phyloP scores from a whole-genome alignment of 2,329 filamentous ascomycete species.

The Cadophora sp. region DNA sequence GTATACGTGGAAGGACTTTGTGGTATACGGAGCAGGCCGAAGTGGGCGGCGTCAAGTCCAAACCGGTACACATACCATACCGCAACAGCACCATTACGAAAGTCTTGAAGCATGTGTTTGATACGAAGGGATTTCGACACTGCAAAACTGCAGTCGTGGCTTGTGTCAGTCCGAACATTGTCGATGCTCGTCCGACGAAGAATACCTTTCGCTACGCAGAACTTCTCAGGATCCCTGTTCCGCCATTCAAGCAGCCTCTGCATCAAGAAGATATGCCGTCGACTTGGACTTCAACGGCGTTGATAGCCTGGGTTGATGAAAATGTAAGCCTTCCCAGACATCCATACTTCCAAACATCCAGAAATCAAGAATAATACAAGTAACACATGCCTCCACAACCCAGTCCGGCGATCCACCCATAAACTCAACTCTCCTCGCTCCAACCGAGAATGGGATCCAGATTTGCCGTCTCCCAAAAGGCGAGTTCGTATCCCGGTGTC shows the following conservation, averaged over 20 bases:
- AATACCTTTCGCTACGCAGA: slow-evolving; percentile 92
- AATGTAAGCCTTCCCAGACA: slow-evolving; percentile 48
- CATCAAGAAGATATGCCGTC: slow-evolving; percentile 45
- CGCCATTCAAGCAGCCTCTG: slow-evolving; percentile 37
- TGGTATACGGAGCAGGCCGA: slow-evolving; percentile 51
- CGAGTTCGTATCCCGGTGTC: slow-evolving; percentile 52
- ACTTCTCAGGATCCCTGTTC: slow-evolving; percentile 51
- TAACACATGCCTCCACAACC: not conserved
- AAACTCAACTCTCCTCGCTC: slow-evolving; percentile 47
- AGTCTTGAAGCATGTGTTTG: slow-evolving; percentile 92
- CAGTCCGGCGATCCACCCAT: slow-evolving; percentile 52
- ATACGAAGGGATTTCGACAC: slow-evolving; percentile 69
- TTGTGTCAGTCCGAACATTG: slow-evolving; percentile 90
- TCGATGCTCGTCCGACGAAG: slow-evolving; percentile 86
- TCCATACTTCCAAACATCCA: not conserved
- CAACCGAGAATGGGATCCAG: slow-evolving; percentile 51
- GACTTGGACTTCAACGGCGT: slow-evolving; percentile 50
- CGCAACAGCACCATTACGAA: slow-evolving; percentile 81
- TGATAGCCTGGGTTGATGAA: slow-evolving; percentile 50
- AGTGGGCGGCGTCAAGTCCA: slow-evolving; percentile 53
- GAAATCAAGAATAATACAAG: not conserved
- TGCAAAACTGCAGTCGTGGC: slow-evolving; percentile 98
- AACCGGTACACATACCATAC: slow-evolving; percentile 78
- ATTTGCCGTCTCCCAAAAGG: slow-evolving; percentile 49
- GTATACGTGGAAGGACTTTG: slow-evolving; percentile 64